These are phyloP conservation scores for Pichia sp. DNA, from an alignment of 1,139 yeast genomes.

Conservation along the genomic window DNA sequence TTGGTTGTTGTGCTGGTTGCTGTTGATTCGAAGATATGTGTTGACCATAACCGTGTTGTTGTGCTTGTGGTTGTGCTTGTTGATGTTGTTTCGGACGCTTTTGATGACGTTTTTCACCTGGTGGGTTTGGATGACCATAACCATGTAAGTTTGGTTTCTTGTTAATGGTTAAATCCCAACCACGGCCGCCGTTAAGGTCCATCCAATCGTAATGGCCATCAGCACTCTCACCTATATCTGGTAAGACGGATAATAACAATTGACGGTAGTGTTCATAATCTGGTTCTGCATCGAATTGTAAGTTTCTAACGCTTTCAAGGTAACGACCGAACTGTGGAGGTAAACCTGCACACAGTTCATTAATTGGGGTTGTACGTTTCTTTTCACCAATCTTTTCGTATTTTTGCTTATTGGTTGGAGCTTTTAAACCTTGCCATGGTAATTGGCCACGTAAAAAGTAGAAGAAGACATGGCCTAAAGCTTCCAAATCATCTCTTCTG, in stretches of 20 bases:
- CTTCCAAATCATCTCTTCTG: conserved; percentile 94
- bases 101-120: conserved; percentile 55
- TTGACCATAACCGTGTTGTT: conserved; percentile 1
- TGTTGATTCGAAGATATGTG: conserved; percentile 11
- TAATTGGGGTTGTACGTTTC: conserved; percentile 68
- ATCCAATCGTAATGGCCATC: conserved; percentile 85
- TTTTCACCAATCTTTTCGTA: conserved; percentile 93
- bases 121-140: conserved; percentile 71
- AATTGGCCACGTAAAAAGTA: conserved; percentile 90
- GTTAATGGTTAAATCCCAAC: conserved; percentile 79
- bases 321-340: conserved; percentile 82
- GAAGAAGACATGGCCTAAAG: conserved; percentile 92
- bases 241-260: conserved; percentile 60
- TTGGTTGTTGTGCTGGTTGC: conserved; percentile 18
- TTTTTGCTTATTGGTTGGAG: conserved; percentile 96
- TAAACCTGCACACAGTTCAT: conserved; percentile 63
- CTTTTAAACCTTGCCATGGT: conserved; percentile 99
- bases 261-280: conserved; percentile 72
- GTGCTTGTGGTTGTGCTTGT: neutral
- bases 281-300: conserved; percentile 76
- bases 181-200: conserved; percentile 76
- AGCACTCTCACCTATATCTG: conserved; percentile 51
- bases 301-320: conserved; percentile 64
- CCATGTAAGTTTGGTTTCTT: conserved; percentile 83
- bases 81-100: conserved; percentile 30